Evolutionary conservation across 2,329 filamentous ascomycete genomes (phyloP), one percentile per base, ranked within the genome.

Genomic region (Fusarium paranaense): DNA sequence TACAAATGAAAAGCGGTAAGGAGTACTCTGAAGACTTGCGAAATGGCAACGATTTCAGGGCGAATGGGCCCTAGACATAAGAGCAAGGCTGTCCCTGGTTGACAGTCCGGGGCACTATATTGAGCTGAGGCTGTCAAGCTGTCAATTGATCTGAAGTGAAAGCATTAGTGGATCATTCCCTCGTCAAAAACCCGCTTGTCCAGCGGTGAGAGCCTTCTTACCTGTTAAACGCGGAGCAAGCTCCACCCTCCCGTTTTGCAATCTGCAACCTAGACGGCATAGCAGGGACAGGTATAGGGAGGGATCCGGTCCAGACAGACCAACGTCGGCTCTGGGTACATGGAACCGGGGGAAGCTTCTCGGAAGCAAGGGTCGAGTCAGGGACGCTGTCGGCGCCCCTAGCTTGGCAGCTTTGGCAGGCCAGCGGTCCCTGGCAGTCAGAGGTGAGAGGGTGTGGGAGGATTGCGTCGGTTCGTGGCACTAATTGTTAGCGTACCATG

Each of bases 251-350:
- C 62, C 62, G 50, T 57, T 57, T 62, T 66, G 67, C 30, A 73
- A 70, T 72, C 72, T 75, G 63, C 67, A 74, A 57, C 58, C 62
- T 60, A 52, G 62, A 61, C 64, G 65, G 65, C 75, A 76, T 77
- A 71, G 32, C 50, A 69, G 56, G 66, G 66, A 57, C 62, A 59
- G 42, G 63, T 73, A 76, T 73, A 66, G 66, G 42, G 66, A 75
- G 66, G 71, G 70, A 62, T 62, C 33, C 45, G 22, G 45, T 50
- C 38, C 38, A 27, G 45, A 58, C 27, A 32, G 38, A 33, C 66
- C 70, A 57, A 63, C 57, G 57, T 71, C 67, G 59, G 67, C 47
- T 64, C 59, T 50, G 25, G 20, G 56, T 38, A 37, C 52, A 30
- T 47, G 37, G 63, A 45, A 66, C 68, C 66, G 59, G 66, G 73